These are phyloP conservation scores for Pythium aristosporum DNA, from an alignment of 352 stramenopile genomes.

Conservation along the genomic window DNA sequence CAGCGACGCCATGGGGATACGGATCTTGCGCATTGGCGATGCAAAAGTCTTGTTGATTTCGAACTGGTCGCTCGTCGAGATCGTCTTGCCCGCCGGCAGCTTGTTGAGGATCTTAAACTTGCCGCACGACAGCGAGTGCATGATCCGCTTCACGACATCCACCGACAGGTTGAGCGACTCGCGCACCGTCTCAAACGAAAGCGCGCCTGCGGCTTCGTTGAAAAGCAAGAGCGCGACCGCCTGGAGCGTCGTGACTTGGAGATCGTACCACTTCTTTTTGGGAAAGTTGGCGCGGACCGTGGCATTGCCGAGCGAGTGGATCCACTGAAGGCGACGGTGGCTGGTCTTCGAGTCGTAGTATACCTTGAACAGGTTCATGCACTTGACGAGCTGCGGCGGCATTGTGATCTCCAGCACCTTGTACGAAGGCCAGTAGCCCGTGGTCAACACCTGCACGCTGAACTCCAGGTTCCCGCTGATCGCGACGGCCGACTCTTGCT, in stretches of 20 bases:
- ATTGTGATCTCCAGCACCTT: slow-evolving; percentile 95
- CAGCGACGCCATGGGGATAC: slow-evolving; percentile 98
- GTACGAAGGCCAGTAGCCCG: slow-evolving; percentile 98
- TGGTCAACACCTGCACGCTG: slow-evolving; percentile 97
- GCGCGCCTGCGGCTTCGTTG: slow-evolving; percentile 84
- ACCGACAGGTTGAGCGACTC: slow-evolving; percentile 94
- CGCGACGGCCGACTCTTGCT: slow-evolving; percentile 52
- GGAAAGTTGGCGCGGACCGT: slow-evolving; percentile 86
- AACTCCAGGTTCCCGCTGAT: slow-evolving; percentile 88
- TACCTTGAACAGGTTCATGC: slow-evolving; percentile 96
- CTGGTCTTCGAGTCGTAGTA: slow-evolving; percentile 93
- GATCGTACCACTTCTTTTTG: slow-evolving; percentile 94
- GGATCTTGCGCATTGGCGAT: slow-evolving; percentile 96
- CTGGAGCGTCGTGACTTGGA: slow-evolving; percentile 98
- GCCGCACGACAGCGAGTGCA: slow-evolving; percentile 98
- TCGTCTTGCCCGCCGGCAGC: slow-evolving; percentile 92
- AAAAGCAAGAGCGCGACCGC: slow-evolving; percentile 95
- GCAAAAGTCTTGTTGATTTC: slow-evolving; percentile 93
- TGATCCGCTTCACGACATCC: slow-evolving; percentile 95
- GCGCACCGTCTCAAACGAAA: slow-evolving; percentile 90
- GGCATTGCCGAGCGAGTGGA: slow-evolving; percentile 95
- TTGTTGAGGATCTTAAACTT: slow-evolving; percentile 99
- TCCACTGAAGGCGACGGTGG: slow-evolving; percentile 96
- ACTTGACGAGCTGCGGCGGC: slow-evolving; percentile 92
- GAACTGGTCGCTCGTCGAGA: slow-evolving; percentile 94